Conservation (phyloP, 2,329 filamentous ascomycete genomes). For the Ceratocystis alfenasii region DNA sequence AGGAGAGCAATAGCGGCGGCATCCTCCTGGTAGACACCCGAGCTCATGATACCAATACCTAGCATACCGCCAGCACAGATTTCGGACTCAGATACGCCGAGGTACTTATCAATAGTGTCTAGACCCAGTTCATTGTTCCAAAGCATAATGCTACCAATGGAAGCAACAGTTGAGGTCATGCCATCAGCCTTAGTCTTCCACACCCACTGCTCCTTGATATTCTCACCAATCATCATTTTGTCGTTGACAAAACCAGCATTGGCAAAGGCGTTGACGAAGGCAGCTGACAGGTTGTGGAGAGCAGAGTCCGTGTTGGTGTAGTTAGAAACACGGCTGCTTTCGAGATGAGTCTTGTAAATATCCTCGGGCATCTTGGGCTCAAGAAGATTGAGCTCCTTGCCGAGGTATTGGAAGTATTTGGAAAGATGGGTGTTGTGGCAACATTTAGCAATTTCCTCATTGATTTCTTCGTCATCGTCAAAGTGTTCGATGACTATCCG, state of each 20-base stretch:
- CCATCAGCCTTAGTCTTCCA: slow-evolving; percentile 99
- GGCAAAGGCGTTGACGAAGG: slow-evolving; percentile 93
- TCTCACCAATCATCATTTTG: slow-evolving; percentile 92
- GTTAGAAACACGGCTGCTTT: slow-evolving; percentile 84
- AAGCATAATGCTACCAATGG: slow-evolving; percentile 76
- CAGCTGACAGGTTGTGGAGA: slow-evolving; percentile 86
- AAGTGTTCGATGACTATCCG: slow-evolving; percentile 68
- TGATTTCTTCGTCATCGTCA: slow-evolving; percentile 52
- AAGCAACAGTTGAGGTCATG: slow-evolving; percentile 93
- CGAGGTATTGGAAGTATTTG: slow-evolving; percentile 85
- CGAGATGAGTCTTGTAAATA: slow-evolving; percentile 97
- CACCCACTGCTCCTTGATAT: slow-evolving; percentile 85
- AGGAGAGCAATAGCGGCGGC: slow-evolving; percentile 84
- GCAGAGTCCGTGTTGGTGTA: slow-evolving; percentile 93
- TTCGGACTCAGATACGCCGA: slow-evolving; percentile 55
- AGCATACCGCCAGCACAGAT: slow-evolving; percentile 87
- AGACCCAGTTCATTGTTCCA: slow-evolving; percentile 91
- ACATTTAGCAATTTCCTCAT: slow-evolving; percentile 66
- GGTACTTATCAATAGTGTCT: slow-evolving; percentile 90
- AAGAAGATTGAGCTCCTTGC: slow-evolving; percentile 90
- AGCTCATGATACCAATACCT: slow-evolving; percentile 91
- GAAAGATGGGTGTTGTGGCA: slow-evolving; percentile 78
- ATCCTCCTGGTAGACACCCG: slow-evolving; percentile 75
- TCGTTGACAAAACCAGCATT: slow-evolving; percentile 93
- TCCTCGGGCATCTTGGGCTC: slow-evolving; percentile 96